Base-by-base conservation (phyloP, 2,329 filamentous ascomycete species). In the Magnaporthiopsis rhizophila region DNA sequence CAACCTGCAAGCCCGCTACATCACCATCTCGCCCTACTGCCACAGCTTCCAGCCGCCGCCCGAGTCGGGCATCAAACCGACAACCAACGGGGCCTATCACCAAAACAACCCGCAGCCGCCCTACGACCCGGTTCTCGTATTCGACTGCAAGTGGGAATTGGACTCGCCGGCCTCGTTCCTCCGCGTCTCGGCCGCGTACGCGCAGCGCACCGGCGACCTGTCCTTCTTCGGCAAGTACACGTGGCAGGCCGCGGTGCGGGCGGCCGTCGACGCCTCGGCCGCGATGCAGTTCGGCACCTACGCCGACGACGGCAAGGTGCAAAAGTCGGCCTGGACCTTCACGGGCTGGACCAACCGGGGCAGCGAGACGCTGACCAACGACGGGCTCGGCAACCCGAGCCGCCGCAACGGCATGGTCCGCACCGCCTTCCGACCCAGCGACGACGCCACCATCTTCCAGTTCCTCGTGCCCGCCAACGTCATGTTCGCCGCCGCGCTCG, bases 81-180 rank as follows among this genome's bases (percentile, higher is more conserved):
- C 81, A 0, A 71, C 76, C 15, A 89, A 89, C 70, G 78, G 81
- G 2, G 85, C 84, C 0, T 82, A 80, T 69, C 83, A 82, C 65
- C 82, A 83, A 2, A 87, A 89, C 73, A 67, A 78, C 76, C 72
- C 74, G 77, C 84, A 64, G 82, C 89, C 89, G 2, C 77, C 81
- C 0, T 91, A 92, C 69, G 87, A 91, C 70, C 82, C 81, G 1
- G 81, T 79, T 1, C 80, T 86, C 28, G 90, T 94, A 1, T 94
- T 91, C 70, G 91, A 93, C 73, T 96, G 91, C 82, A 96, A 96
- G 77, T 96, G 94, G 75, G 92, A 96, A 76, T 85, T 97, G 53
- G 92, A 96, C 78, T 94, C 91, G 9, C 83, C 96, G 2, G 92
- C 92, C 0, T 87, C 90, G 58, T 97, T 96, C 74, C 81, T 97